Conservation (phyloP, 306 rosid genomes). For the Inga leiocalycina region DNA sequence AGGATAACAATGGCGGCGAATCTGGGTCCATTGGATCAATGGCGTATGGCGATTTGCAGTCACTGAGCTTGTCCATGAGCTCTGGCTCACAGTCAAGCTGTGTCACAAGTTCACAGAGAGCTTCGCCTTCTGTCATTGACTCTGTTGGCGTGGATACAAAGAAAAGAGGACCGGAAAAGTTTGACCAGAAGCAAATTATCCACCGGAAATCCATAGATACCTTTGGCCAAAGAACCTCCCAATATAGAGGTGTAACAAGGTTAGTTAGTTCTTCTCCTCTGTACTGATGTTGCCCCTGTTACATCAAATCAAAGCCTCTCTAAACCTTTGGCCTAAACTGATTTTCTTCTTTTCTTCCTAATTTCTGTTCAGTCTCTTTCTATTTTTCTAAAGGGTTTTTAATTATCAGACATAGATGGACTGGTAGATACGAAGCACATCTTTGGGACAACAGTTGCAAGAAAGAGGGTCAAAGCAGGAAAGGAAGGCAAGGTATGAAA, state of each 20-base stretch:
- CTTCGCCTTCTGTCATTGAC: constrained; percentile 42
- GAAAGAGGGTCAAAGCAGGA: constrained; percentile 90
- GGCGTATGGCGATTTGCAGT: constrained; percentile 58
- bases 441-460: constrained; percentile 84
- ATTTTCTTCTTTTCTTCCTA: not conserved
- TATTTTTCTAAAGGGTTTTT: constrained; percentile 29
- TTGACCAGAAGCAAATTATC: constrained; percentile 59
- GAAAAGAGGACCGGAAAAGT: constrained; percentile 63
- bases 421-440: constrained; percentile 83
- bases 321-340: not conserved
- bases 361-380: not conserved
- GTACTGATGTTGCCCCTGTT: not conserved
- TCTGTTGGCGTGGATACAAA: constrained; percentile 50
- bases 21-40: constrained; percentile 50
- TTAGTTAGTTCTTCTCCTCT: constrained; percentile 10
- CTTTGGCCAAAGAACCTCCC: constrained; percentile 87
- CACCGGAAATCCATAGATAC: constrained; percentile 80
- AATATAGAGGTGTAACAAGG: constrained; percentile 88
- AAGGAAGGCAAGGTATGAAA: constrained; percentile 83
- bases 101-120: constrained; percentile 56
- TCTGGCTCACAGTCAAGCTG: constrained; percentile 73
- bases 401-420: constrained; percentile 77
- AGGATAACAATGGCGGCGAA: constrained; percentile 56
- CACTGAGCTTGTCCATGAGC: constrained; percentile 67
- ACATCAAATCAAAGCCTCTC: not conserved